Conservation (phyloP, 192 early-diverging fungal genomes). For the Oehlia diaphana region DNA sequence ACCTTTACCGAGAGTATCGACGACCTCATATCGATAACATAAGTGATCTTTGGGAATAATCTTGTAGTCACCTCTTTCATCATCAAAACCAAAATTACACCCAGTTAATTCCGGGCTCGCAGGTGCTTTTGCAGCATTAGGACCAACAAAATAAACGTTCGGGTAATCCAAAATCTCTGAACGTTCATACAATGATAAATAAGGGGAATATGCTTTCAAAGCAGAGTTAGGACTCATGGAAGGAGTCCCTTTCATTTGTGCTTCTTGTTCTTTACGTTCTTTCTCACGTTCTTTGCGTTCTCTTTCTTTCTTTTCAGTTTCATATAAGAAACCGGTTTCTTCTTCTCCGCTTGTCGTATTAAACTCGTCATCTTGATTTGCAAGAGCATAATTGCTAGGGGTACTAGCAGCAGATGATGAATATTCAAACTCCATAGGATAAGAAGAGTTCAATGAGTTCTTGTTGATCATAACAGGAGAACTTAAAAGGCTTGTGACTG, state of each 20-base stretch:
- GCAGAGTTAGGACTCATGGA: conserved; percentile 63
- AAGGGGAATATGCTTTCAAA: conserved; percentile 64
- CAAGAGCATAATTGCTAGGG: not conserved
- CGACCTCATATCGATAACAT: conserved; percentile 90
- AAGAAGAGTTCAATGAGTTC: not conserved
- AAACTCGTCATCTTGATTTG: not conserved
- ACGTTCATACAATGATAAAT: conserved; percentile 84
- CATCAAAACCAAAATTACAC: conserved; percentile 74
- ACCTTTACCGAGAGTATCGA: conserved; percentile 85
- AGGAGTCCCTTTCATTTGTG: conserved; percentile 17
- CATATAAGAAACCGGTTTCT: not conserved
- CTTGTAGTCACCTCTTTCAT: conserved; percentile 93
- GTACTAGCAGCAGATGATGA: conserved; percentile 6
- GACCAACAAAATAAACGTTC: conserved; percentile 89
- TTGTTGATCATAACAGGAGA: not conserved
- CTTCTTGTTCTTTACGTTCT: conserved; percentile 6
- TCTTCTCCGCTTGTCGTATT: conserved; percentile 3
- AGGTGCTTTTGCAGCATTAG: conserved; percentile 60
- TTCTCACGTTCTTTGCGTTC: conserved; percentile 3
- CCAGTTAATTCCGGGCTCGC: conserved; percentile 59
- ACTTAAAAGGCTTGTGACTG: not conserved
- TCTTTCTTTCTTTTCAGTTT: not conserved
- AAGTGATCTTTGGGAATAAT: conserved; percentile 89
- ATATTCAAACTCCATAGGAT: not conserved
- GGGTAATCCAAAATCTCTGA: conserved; percentile 80